Evolutionary conservation across 179 eudicot genomes (phyloP).

Genomic region (Gypsophila paniculata): DNA sequence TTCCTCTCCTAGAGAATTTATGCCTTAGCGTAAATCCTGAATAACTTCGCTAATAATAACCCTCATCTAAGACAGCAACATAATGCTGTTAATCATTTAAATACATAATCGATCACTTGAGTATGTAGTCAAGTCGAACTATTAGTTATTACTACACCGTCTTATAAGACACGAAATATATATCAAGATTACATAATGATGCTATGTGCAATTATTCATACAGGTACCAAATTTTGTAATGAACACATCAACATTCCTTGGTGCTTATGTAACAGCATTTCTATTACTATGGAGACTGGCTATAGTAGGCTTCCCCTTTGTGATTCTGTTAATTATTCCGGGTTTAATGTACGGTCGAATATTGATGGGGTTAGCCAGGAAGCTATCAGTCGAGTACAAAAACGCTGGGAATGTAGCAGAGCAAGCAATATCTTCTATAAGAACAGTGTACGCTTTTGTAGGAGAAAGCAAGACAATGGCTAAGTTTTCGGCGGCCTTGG

Average conservation of each 20-base stretch:
- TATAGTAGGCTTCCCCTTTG: slow-evolving; percentile 62
- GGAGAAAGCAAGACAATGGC: slow-evolving; percentile 62
- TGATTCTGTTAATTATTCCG: slow-evolving; percentile 64
- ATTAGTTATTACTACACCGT: no score
- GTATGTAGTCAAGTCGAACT: no score
- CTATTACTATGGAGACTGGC: slow-evolving; percentile 67
- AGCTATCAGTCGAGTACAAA: slow-evolving; percentile 56
- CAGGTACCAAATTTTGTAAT: slow-evolving; percentile 74
- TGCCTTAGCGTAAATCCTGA: no score
- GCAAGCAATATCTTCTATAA: slow-evolving; percentile 75
- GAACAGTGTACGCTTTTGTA: slow-evolving; percentile 86
- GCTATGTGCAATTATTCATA: background rate
- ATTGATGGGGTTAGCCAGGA: slow-evolving; percentile 61
- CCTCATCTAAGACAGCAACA: background rate
- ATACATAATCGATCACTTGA: no score
- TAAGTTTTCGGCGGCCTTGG: slow-evolving; percentile 63
- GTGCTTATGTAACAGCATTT: slow-evolving; percentile 59
- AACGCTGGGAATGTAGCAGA: slow-evolving; percentile 68
- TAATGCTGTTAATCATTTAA: background rate
- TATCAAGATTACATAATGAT: no score
- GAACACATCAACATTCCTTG: slow-evolving; percentile 58
- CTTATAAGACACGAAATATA: no score
- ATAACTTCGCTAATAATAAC: no score
- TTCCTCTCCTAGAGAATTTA: no score
- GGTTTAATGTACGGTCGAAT: slow-evolving; percentile 79